Evolutionary conservation across 2,329 filamentous ascomycete species (phyloP).

Genomic region (Pseudopithomyces maydicus): DNA sequence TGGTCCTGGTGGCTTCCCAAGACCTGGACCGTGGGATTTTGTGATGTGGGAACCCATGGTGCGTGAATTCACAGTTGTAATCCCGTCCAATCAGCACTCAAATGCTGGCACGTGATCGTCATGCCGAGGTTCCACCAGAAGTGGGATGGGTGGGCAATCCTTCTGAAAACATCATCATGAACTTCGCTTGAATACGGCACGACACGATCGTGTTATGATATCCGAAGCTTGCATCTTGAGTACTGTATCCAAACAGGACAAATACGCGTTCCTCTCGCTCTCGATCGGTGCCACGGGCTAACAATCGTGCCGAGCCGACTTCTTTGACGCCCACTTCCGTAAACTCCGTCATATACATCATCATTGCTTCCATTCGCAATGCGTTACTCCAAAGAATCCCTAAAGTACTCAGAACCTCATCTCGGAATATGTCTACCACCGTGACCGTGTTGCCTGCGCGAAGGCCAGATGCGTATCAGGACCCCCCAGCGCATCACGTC

Average conservation of each 20-base stretch:
- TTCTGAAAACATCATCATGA: not conserved
- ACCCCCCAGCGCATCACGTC: slow-evolving; percentile 48
- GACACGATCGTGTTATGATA: not conserved
- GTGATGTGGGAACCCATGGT: no score
- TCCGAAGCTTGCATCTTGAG: not conserved
- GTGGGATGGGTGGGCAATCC: not conserved
- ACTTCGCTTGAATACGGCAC: not conserved
- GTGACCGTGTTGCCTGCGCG: slow-evolving; percentile 18
- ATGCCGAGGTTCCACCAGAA: not conserved
- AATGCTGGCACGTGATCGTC: not conserved
- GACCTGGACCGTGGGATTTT: not conserved
- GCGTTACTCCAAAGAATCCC: not conserved
- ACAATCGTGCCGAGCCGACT: not conserved
- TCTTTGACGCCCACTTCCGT: not conserved
- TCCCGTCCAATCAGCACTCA: not conserved
- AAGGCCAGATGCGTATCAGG: slow-evolving; percentile 27
- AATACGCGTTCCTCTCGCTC: not conserved
- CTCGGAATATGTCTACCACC: not conserved
- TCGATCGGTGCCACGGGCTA: not conserved
- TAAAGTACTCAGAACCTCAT: not conserved
- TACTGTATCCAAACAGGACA: not conserved
- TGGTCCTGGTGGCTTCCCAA: not conserved
- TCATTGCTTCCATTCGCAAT: slow-evolving; percentile 4
- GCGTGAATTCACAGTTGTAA: not conserved
- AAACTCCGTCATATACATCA: slow-evolving; percentile 7